A percentile compares a stretch with the other conserved stretches of the same genome.
Evolutionary conservation across 306 rosid genomes (phyloP).

Genomic region (Malus domestica): ASM211411v1 NC_041803.1:645501-646000

Average conservation of each 20-base stretch:
- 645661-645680: not conserved
- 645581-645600: slow-evolving; percentile 19
- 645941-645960: not conserved
- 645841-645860: slow-evolving; percentile 44
- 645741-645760: not conserved
- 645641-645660: not conserved
- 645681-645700: not conserved
- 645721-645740: not conserved
- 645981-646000: not conserved
- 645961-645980: not conserved
- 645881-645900: not conserved
- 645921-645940: not conserved
- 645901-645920: not conserved
- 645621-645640: not conserved
- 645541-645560: slow-evolving; percentile 30
- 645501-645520: not conserved
- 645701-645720: not conserved
- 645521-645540: not conserved
- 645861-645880: slow-evolving; percentile 10
- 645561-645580: slow-evolving; percentile 14
- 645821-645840: slow-evolving; percentile 39
- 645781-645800: slow-evolving; percentile 11
- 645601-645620: slow-evolving; percentile 35
- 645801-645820: slow-evolving; percentile 49
- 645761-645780: slow-evolving; percentile 36